These are phyloP conservation scores for Neurospora cerealis DNA, from an alignment of 495 filamentous ascomycete species.

Conservation along the genomic window DNA sequence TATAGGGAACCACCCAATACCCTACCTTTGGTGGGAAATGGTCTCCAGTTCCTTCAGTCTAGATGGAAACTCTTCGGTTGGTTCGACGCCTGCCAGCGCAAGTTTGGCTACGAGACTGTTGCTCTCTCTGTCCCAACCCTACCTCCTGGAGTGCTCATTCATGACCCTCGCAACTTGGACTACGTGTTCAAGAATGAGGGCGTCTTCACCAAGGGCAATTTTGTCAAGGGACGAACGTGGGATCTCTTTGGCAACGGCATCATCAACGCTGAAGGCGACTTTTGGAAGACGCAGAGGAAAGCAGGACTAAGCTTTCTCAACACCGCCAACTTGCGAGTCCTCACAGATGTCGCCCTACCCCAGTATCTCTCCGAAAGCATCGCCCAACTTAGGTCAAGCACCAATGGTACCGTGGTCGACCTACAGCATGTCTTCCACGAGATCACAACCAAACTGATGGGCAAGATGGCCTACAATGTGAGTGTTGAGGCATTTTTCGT, in stretches of 20 bases:
- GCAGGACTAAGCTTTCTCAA: conserved; percentile 49
- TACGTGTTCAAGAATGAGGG: conserved; percentile 50
- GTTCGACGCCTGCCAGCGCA: conserved; percentile 46
- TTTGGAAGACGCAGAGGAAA: conserved; percentile 51
- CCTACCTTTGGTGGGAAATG: conserved; percentile 47
- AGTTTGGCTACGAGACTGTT: conserved; percentile 45
- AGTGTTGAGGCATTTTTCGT: not conserved
- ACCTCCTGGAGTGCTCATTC: conserved; percentile 48
- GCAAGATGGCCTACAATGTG: conserved; percentile 50
- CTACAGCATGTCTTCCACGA: conserved; percentile 48
- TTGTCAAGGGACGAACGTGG: conserved; percentile 47
- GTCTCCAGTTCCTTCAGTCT: conserved; percentile 45
- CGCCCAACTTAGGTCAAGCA: conserved; percentile 17
- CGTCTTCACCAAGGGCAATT: conserved; percentile 46
- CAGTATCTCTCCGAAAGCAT: conserved; percentile 35
- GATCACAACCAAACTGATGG: conserved; percentile 51
- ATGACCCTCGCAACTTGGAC: conserved; percentile 48
- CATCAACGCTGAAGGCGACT: conserved; percentile 52
- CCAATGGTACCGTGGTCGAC: conserved; percentile 27
- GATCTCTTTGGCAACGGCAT: conserved; percentile 54
- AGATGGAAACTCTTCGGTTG: conserved; percentile 47
- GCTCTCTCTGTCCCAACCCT: conserved; percentile 47
- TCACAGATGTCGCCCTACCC: conserved; percentile 46
- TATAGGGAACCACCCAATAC: conserved; percentile 43
- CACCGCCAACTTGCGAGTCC: conserved; percentile 42